Base-by-base conservation (phyloP, 257 asterid species). In the Nicotiana paniculata region DNA sequence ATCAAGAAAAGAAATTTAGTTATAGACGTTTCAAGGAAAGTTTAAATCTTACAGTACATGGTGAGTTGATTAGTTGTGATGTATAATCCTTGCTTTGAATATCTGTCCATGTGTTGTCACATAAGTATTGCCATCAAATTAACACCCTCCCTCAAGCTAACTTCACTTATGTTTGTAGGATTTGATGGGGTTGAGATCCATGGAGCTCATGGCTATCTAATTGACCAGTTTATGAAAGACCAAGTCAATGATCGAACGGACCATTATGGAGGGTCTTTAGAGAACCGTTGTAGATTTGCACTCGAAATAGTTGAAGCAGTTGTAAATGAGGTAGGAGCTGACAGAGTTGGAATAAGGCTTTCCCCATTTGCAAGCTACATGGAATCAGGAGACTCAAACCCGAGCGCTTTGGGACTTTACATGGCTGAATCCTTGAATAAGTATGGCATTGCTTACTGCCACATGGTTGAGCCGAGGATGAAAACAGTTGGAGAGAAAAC, bases 141-240 rank as follows among this genome's bases (percentile, higher is more conserved):
- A 57, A 17, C 4, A 57, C 10, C 9, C 4, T 53, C 62, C n/a
- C 24, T 5, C 10, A 2, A 57, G 1, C 62, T 5, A 57, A 17
- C 24, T 16, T 57, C 18, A 0, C 8, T 57, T 57, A 57, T 17
- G 10, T 17, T 74, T 55, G 8, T 87, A 92, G 97, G 96, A 43
- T 92, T 93, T 21, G 97, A 93, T 68, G 97, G 98, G 63, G 86
- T 93, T 35, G 96, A 93, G 88, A 83, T 92, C 80, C 97, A 94
- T 5, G 97, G 95, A 2, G 97, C 95, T 6, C 90, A 91, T 21
- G 97, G 97, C 24, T 94, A 85, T 30, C 89, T 90, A 28, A 83
- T 92, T 10, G 97, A 94, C 65, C 96, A 93, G 82, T 92, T 94
- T 77, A 8, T 91, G 82, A 94, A 94, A 87, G 97, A 94, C 77